Base-by-base conservation (phyloP, 352 stramenopile genomes). In the Globisporangium mamillatum region DNA sequence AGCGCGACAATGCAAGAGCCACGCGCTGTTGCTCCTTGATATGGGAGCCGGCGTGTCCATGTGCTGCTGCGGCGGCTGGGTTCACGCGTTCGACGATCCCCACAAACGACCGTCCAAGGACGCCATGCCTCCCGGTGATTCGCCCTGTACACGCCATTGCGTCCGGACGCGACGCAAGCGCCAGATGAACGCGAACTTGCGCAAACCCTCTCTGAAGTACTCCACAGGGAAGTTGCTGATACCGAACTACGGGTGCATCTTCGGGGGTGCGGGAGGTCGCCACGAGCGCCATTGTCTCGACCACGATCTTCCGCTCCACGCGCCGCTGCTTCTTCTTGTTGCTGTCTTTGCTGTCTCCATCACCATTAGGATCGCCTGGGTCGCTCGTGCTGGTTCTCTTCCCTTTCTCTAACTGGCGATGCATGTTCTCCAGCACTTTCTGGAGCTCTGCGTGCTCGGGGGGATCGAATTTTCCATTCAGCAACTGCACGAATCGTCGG, bases 21-120 rank as follows among this genome's bases (percentile, higher is more conserved):
- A 65, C 56, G 9, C 68, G 67, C 44, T 70, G 24, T 7, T 70
- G 59, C n/a, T 44, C 41, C 60, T 67, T 67, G 53, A 58, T 29
- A 36, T 10, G 10, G 3, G 50, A 56, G 12, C 22, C 20, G 4
- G 24, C 36, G 12, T 58, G 24, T 5, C 41, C 41, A n/a, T 32
- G 52, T 57, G 12, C 16, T 48, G 41, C 18, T 18, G 22, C 4
- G 12, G 12, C 36, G 10, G 12, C 9, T 34, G 52, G 22, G 6
- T 71, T 58, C 22, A 81, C 29, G n/a, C 75, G 63, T 55, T 53
- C 65, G 5, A 85, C 74, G 24, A 76, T 50, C 1, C 80, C 80
- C 1, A 88, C 76, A 22, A 88, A 81, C 4, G 65, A 64, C 29
- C 63, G 72, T 3, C 80, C 80, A 10, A 88, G 71, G 8, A 86